Percentiles rank a stretch among this genome's conserved stretches.
These are phyloP conservation scores for Chlamydomonas schloesseri DNA, from an alignment of 139 green algal species.

Conservation along the genomic window DNA sequence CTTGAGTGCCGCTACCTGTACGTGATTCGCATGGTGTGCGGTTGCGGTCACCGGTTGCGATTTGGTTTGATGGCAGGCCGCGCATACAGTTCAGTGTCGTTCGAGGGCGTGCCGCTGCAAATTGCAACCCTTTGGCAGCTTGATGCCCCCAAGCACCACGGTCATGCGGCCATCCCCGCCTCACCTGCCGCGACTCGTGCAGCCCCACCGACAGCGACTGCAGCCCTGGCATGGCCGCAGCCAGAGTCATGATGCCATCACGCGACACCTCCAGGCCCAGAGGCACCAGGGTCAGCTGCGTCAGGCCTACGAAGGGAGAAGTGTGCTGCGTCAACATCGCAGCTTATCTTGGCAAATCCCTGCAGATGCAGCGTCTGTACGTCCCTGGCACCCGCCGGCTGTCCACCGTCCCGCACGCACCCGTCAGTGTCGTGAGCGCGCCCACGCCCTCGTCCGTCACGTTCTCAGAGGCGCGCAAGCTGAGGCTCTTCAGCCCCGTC, in stretches of 20 bases:
- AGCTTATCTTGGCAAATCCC: not conserved
- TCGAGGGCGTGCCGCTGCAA: no score
- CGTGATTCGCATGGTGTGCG: no score
- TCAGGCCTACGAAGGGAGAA: not conserved
- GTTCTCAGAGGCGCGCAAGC: slow-evolving; percentile 24
- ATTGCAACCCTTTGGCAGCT: no score
- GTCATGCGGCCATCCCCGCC: no score
- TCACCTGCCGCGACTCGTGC: slow-evolving; percentile 26
- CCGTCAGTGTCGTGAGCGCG: slow-evolving; percentile 2
- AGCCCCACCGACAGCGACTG: not conserved
- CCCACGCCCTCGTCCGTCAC: slow-evolving; percentile 23
- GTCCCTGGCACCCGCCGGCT: no score
- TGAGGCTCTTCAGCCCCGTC: slow-evolving; percentile 10
- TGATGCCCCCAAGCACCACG: no score
- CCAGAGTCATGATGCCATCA: not conserved
- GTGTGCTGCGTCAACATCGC: not conserved
- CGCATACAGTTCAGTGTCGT: no score
- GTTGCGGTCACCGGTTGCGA: no score
- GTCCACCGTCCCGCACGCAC: not conserved
- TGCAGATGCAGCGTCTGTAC: no score
- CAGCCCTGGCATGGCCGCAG: not conserved
- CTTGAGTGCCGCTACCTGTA: not conserved
- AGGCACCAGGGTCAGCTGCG: slow-evolving; percentile 19
- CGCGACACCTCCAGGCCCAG: slow-evolving; percentile 24
- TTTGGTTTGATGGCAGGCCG: no score